Evolutionary conservation across 495 filamentous ascomycete genomes (phyloP), one percentile per base, ranked within the genome.

Genomic region (Tuber indicum): DNA sequence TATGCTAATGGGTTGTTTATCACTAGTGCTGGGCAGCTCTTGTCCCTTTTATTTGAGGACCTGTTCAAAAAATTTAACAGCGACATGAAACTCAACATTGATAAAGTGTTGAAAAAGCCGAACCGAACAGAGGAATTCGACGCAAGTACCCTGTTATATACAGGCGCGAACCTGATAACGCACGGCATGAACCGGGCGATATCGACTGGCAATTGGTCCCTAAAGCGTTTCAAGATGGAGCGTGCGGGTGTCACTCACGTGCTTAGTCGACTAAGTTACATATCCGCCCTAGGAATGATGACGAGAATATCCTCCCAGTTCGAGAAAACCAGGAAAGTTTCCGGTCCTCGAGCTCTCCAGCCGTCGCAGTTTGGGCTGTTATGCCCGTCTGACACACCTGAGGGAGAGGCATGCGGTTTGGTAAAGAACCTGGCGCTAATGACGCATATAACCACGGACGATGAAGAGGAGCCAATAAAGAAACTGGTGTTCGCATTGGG

Each of bases 281-380:
- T 98, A 85, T 93, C 92, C 80, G 96, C 96, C 17, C 88, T 99
- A n/a, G 96, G 96, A 75, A 98, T 98, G 96, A 98, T 99, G 96
- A 98, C 96, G 17, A 90, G 96, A 81, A 98, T 98, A 80, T 94
- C 91, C 86, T 96, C 92, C 89, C 96, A 98, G 86, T 98, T 99
- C 83, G 96, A 98, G 83, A 98, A 98, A 87, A 97, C 95, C 3
- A 86, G 96, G 79, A 99, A 99, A 84, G 93, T 99, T 78, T 92
- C 90, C 82, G 96, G 96, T 74, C 96, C 96, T 81, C 91, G 96
- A 87, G 96, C 96, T 16, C 87, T 99, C 23, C 96, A 99, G 83
- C 93, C 96, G 16, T 98, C 96, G 0, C 94, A 98, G 78, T 99
- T 97, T 85, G 96, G 96, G 76, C 96, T 99, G 93, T 87, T 99